These are phyloP conservation scores for Platanthera zijinensis DNA, from an alignment of 106 monocot genomes.

Conservation along the genomic window DNA sequence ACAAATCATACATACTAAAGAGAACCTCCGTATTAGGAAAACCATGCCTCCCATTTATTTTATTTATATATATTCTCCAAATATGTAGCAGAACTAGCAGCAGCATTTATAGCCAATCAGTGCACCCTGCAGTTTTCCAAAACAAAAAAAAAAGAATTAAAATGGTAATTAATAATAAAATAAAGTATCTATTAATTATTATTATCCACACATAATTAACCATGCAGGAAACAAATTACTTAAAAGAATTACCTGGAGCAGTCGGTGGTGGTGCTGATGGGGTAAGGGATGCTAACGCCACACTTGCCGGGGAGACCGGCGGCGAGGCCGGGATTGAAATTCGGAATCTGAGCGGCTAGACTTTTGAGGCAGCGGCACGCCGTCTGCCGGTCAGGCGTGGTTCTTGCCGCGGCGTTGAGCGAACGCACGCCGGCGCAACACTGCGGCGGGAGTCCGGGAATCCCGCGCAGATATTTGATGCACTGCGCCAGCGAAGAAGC, in stretches of 20 bases:
- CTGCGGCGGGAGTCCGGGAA: not conserved
- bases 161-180: not conserved
- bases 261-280: conserved; percentile 38
- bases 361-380: conserved; percentile 34
- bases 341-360: not conserved
- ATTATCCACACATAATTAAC: not conserved
- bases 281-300: conserved; percentile 22
- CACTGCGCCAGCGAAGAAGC: not conserved
- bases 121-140: not conserved
- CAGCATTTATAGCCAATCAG: too few species aligned
- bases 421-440: conserved; percentile 28
- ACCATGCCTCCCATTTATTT: too few species aligned
- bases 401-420: conserved; percentile 14
- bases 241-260: conserved; percentile 28
- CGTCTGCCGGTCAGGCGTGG: conserved; percentile 18
- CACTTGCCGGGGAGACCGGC: conserved; percentile 25
- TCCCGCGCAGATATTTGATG: conserved; percentile 15
- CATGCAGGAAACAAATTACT: too few species aligned
- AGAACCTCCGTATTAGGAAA: too few species aligned
- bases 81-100: too few species aligned
- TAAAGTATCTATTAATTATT: not conserved
- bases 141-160: not conserved
- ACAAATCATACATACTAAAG: too few species aligned
- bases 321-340: conserved; percentile 1
- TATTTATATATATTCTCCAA: too few species aligned